Conservation (phyloP, 352 stramenopile genomes). For the Pythium volutum region DNA sequence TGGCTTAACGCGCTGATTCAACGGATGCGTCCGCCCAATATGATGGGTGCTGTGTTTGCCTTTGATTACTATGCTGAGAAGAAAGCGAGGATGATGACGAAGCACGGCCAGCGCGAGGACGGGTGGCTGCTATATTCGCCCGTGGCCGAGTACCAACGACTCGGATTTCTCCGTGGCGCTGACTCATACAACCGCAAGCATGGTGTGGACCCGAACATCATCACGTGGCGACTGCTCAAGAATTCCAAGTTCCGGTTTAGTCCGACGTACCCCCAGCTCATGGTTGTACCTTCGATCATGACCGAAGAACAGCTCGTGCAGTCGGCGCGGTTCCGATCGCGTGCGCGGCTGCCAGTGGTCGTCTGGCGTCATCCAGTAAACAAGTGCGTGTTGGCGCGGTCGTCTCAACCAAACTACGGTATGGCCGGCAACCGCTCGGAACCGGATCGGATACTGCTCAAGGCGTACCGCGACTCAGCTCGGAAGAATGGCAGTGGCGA, state of each 20-base stretch:
- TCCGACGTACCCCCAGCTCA: constrained; percentile 92
- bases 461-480: constrained; percentile 80
- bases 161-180: constrained; percentile 62
- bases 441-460: constrained; percentile 90
- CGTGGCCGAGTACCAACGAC: constrained; percentile 75
- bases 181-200: constrained; percentile 31
- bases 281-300: constrained; percentile 93
- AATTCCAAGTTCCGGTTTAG: constrained; percentile 92
- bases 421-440: constrained; percentile 92
- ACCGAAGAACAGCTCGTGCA: constrained; percentile 90
- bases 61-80: constrained; percentile 83
- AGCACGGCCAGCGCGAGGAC: constrained; percentile 52
- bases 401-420: constrained; percentile 95
- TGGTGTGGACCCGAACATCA: constrained; percentile 26
- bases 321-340: constrained; percentile 90
- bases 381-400: constrained; percentile 93
- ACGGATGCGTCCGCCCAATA: constrained; percentile 76
- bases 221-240: constrained; percentile 85
- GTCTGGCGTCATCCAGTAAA: constrained; percentile 92
- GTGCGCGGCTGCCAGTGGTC: constrained; percentile 90
- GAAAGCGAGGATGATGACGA: constrained; percentile 31
- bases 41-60: constrained; percentile 70
- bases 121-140: constrained; percentile 84
- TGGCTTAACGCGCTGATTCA: constrained; percentile 79
- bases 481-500: constrained; percentile 73